These are phyloP conservation scores for Arabidopsis thaliana DNA, from an alignment of 345 rosid species.

Conservation along the genomic window DNA sequence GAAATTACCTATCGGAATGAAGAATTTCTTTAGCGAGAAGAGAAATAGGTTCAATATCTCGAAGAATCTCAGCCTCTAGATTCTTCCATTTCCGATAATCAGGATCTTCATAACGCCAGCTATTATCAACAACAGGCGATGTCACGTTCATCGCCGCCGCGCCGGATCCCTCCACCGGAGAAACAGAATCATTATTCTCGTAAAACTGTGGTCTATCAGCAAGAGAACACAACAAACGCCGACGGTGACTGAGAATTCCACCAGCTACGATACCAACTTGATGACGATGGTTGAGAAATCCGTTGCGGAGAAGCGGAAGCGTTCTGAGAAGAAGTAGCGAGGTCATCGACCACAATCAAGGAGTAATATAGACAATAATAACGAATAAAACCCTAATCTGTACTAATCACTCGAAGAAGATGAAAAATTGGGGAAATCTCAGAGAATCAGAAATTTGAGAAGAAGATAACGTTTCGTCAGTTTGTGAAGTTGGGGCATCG, in stretches of 20 bases:
- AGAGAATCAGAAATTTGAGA: constrained; percentile 6
- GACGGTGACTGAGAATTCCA: constrained; percentile 43
- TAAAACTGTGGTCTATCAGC: constrained; percentile 48
- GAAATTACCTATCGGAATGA: constrained; percentile 69
- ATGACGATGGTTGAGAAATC: constrained; percentile 42
- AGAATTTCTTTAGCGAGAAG: constrained; percentile 71
- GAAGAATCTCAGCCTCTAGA: constrained; percentile 69
- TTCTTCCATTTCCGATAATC: constrained; percentile 84
- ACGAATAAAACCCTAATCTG: constrained; percentile 12
- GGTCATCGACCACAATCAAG: constrained; percentile 40
- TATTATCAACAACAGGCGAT: constrained; percentile 47
- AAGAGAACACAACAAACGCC: constrained; percentile 45
- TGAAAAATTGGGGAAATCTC: not conserved
- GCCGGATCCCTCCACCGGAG: constrained; percentile 44
- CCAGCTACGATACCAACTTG: constrained; percentile 39
- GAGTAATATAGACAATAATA: not conserved
- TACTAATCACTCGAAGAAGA: constrained; percentile 18
- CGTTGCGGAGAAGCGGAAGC: constrained; percentile 55
- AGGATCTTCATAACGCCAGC: constrained; percentile 60
- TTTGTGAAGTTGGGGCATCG: not conserved
- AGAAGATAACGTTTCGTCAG: constrained; percentile 36
- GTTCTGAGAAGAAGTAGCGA: constrained; percentile 65
- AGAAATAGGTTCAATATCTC: constrained; percentile 61
- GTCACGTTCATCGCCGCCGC: constrained; percentile 37
- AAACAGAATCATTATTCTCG: constrained; percentile 41